Conservation (phyloP, 352 stramenopile species). For the Pythium angustatum region DNA sequence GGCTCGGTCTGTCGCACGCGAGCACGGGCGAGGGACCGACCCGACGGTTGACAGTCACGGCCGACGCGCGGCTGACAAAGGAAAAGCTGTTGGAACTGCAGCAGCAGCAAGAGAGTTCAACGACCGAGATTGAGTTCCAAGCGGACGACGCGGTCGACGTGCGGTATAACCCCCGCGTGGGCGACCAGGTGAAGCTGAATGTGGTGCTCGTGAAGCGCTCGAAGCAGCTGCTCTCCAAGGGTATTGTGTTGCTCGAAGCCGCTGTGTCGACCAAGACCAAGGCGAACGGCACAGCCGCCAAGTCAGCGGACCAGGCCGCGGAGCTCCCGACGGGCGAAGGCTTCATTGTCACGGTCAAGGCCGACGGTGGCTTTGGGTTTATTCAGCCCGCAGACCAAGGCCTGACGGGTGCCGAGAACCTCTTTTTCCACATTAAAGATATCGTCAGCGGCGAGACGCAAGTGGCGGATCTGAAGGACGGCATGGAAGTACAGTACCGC, state of each 20-base stretch:
- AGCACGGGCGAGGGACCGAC: slow-evolving; percentile 46
- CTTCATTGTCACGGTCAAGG: slow-evolving; percentile 63
- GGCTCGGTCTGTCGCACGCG: slow-evolving; percentile 54
- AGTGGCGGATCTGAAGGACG: slow-evolving; percentile 59
- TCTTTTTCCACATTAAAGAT: slow-evolving; percentile 85
- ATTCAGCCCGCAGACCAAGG: slow-evolving; percentile 55
- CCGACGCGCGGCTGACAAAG: slow-evolving; percentile 11
- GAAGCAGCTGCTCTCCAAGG: slow-evolving; percentile 64
- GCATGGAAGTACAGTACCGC: slow-evolving; percentile 69
- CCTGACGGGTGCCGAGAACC: slow-evolving; percentile 48
- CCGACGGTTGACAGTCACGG: slow-evolving; percentile 42
- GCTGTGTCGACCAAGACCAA: slow-evolving; percentile 26
- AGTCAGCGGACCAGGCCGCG: slow-evolving; percentile 16
- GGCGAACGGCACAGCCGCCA: slow-evolving; percentile 9
- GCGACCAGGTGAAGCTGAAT: slow-evolving; percentile 64
- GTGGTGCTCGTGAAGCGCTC: slow-evolving; percentile 62
- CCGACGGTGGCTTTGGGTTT: slow-evolving; percentile 74
- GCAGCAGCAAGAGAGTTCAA: slow-evolving; percentile 16
- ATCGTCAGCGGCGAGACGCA: slow-evolving; percentile 50
- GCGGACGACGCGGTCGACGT: slow-evolving; percentile 63
- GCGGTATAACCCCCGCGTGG: slow-evolving; percentile 62
- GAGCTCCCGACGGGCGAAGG: slow-evolving; percentile 44
- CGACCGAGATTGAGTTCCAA: slow-evolving; percentile 49
- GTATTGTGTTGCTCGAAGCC: slow-evolving; percentile 43
- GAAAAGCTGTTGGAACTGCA: slow-evolving; percentile 23